Evolutionary conservation across 1,284 basidiomycete genomes (phyloP), one percentile per base, ranked within the genome.

Genomic region (Sparassis latifolia): DNA sequence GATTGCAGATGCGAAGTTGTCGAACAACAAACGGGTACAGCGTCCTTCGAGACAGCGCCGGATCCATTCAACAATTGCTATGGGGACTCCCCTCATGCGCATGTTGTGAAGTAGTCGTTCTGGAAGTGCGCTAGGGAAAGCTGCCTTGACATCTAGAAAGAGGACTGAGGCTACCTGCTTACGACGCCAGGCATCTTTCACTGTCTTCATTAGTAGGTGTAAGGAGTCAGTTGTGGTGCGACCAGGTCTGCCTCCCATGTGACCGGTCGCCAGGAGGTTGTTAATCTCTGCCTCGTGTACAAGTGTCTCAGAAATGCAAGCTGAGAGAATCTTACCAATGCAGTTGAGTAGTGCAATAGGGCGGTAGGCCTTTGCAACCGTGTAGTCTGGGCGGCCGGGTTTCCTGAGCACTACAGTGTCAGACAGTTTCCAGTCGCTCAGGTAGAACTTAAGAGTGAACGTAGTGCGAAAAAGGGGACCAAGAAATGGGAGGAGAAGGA

Each of bases 321-420:
- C 52, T 0, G 66, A 63, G 0, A 69, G 54, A 3, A 70, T 52
- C 46, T 74, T 75, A 2, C 62, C 63, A 12, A 72, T 57, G 5
- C 63, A 66, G 48, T 68, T 60, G 0, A 69, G 58, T 1, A 77
- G 68, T 0, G n/a, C n/a, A n/a, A n/a, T n/a, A n/a, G n/a, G n/a
- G n/a, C n/a, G n/a, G n/a, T n/a, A n/a, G n/a, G n/a, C 67, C 67
- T 0, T 76, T 73, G 0, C 73, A 74, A 0, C 70, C 55, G 51
- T 69, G 74, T 0, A 73, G 57, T 67, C 62, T 0, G 62, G 30
- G 31, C 67, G 66, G 0, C 68, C 68, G 2, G 69, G 71, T 52
- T 78, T 77, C 10, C 62, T 50, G 0, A 77, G 52, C 0, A 73
- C 69, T 0, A 70, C 56, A 1, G 69, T 73, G 7, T 53, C 55